Base-by-base conservation (phyloP, 345 rosid species). In the Abelmoschus esculentus region DNA sequence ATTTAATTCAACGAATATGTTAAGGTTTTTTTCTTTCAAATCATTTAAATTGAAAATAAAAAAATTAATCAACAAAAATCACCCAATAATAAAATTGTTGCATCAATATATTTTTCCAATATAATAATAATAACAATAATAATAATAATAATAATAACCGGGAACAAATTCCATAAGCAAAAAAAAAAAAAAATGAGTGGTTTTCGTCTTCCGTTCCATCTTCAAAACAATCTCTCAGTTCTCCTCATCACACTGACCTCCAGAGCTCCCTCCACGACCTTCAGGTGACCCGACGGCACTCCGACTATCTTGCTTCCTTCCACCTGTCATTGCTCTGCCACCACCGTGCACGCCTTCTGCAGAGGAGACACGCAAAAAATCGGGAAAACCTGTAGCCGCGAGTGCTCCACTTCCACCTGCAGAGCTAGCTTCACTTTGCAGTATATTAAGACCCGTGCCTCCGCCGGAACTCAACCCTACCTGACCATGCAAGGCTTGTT, bases 401-500 rank as follows among this genome's bases (percentile, higher is more conserved):
- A 47, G 5, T 47, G 6, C 52, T 47, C 86, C 91, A 19, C 84
- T 73, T 60, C 93, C 86, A 68, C 95, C 96, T 0, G 86, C 92
- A 65, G 83, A 74, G 68, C 77, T 72, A 5, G 75, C 80, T 70
- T 89, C 91, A 29, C 81, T 87, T 1, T 84, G 91, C 70, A 86
- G 81, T 76, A 87, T 80, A 80, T 83, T 84, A 54, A 87, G 82
- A 26, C 92, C 92, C 1, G 82, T 26, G 72, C 80, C 78, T 72
- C 87, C 91, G 9, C 84, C 85, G 0, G 89, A 90, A 78, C 83
- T 89, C 89, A 92, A 88, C 73, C 96, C 97, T 0, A 92, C 92
- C 86, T 95, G 98, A 79, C 89, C 74, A 40, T 95, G 96, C 81
- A 95, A 63, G n/a, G 85, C 84, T 77, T 86, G 87, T 66, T 95